Base-by-base conservation (phyloP, 176 grass and related monocot genomes). In the Hyparrhenia diplandra region DNA sequence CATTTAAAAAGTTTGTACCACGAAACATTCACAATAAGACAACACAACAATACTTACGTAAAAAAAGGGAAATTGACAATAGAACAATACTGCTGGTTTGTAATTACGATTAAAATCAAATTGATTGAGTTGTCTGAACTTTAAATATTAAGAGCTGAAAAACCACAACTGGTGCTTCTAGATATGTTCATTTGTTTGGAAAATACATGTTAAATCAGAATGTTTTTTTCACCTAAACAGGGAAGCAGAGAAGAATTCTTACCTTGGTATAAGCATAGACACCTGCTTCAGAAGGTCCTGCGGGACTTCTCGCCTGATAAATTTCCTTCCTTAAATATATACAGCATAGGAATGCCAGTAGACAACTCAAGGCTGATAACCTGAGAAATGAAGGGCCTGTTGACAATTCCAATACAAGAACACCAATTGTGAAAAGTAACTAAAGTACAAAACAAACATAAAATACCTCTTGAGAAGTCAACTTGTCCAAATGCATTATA, bases 201-300 rank as follows among this genome's bases (percentile, higher is more conserved):
- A 13, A 32, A 69, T 78, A 32, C 69, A 37, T 12, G 54, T 67
- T 17, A 9, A 79, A 75, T 20, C 14, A 18, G n/a, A 20, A 46
- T 27, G 46, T n/a, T 8, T 59, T 43, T 25, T 85, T 25, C 34
- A 29, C 27, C 14, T 8, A 4, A 85, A 66, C 25, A 12, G 14
- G n/a, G 24, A 88, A 57, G 67, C 11, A 42, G 10, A 85, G 49
- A 74, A 76, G 42, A n/a, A 79, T 6, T 43, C 74, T 18, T 88
- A 99, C 96, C 90, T 80, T 99, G 40, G 88, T 99, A 79, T 95
- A 99, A 83, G 96, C 96, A 88, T 99, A 99, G 67, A 99, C 96
- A 31, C 96, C 85, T 75, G 92, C 84, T 85, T 95, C 96, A 75
- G 93, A 90, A 55, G 96, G 93, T 29, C 88, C 89, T 11, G 85